Percentiles rank a stretch among this genome's conserved stretches.
Conservation (phyloP, 257 asterid genomes). For the Gynochthodes officinalis region DNA sequence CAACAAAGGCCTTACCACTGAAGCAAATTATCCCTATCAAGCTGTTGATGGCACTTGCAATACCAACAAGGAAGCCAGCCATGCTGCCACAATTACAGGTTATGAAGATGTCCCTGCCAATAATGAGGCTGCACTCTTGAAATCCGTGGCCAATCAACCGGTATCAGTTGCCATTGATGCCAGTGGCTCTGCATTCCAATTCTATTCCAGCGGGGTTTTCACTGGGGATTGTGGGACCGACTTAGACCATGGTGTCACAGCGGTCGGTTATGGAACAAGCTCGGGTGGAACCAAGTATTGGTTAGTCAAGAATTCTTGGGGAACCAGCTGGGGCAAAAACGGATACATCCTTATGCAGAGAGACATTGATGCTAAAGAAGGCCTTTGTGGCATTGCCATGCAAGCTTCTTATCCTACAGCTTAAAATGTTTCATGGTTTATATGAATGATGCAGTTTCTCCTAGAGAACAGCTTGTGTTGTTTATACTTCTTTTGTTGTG, state of each 20-base stretch:
- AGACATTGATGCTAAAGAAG: slow-evolving; percentile 22
- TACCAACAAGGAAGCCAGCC: neutral
- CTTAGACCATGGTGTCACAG: slow-evolving; percentile 36
- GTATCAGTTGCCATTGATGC: neutral
- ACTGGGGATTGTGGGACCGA: slow-evolving; percentile 33
- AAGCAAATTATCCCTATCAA: neutral
- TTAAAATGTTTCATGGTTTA: neutral
- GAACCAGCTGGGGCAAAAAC: slow-evolving; percentile 27
- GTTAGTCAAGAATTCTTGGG: slow-evolving; percentile 39
- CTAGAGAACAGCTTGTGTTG: neutral
- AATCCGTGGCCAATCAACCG: neutral
- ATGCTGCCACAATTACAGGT: neutral
- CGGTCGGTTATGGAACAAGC: slow-evolving; percentile 22
- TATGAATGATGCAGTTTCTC: neutral
- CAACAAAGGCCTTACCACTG: neutral
- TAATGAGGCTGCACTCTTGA: neutral
- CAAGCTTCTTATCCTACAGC: slow-evolving; percentile 32
- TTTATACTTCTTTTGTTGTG: neutral
- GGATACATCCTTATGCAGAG: slow-evolving; percentile 30
- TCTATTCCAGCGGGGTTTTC: slow-evolving; percentile 26
- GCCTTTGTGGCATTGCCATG: slow-evolving; percentile 39
- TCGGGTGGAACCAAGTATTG: slow-evolving; percentile 30
- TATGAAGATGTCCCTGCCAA: neutral
- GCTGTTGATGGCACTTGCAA: neutral
- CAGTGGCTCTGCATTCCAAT: neutral